A percentile compares a stretch with the other conserved stretches of the same genome.
Conservation (phyloP, 306 rosid genomes). For the Mimosa bimucronata region DNA sequence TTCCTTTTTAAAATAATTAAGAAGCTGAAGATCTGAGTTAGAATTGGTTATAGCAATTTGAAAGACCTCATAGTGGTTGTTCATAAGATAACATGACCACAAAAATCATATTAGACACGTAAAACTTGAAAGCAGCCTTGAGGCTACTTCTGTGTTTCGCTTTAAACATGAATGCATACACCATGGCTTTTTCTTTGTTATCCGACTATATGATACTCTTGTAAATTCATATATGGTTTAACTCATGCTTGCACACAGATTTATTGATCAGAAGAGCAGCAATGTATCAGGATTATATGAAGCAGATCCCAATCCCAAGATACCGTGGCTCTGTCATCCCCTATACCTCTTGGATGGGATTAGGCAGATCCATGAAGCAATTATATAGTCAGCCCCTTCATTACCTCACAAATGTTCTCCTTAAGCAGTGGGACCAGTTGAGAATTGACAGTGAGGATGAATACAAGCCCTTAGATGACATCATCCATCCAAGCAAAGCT, state of each 20-base stretch:
- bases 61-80: neutral
- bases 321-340: constrained; percentile 82
- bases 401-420: constrained; percentile 84
- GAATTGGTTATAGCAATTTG: constrained; percentile 11
- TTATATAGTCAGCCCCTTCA: constrained; percentile 89
- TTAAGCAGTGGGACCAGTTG: constrained; percentile 85
- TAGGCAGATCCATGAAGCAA: constrained; percentile 82
- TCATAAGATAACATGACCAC: neutral
- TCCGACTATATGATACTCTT: constrained; percentile 15
- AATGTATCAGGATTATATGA: constrained; percentile 95
- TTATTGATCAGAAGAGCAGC: constrained; percentile 69
- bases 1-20: constrained; percentile 3
- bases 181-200: constrained; percentile 1
- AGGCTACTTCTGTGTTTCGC: neutral
- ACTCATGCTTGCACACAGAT: constrained; percentile 45
- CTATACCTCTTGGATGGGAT: constrained; percentile 79
- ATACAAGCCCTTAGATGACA: constrained; percentile 62
- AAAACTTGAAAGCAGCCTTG: too few species aligned
- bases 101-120: too few species aligned
- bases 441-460: constrained; percentile 72
- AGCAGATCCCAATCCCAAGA: constrained; percentile 74
- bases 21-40: neutral
- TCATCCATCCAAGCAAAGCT: constrained; percentile 87
- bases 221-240: constrained; percentile 9
- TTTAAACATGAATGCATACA: neutral